These are phyloP conservation scores for Paspalum vaginatum DNA, from an alignment of 176 grass and related monocot species.

Conservation along the genomic window DNA sequence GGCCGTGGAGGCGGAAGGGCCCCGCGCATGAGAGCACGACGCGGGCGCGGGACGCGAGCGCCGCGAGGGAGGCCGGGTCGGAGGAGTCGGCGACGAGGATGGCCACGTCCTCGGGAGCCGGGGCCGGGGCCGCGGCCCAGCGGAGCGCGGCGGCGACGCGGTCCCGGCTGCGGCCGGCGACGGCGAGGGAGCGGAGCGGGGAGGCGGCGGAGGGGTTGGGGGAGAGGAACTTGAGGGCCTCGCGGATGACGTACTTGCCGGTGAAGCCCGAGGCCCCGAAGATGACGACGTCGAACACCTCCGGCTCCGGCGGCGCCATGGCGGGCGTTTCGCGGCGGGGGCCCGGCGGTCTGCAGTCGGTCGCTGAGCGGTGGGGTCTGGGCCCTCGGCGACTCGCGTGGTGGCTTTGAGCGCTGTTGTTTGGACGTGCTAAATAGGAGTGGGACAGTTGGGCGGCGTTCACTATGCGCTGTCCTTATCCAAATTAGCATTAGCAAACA, in stretches of 20 bases:
- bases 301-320: conserved; percentile 36
- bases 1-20: conserved; percentile 74
- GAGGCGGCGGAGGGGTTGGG: conserved; percentile 38
- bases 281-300: conserved; percentile 81
- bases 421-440: too few relatives aligned
- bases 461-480: too few relatives aligned
- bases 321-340: background rate
- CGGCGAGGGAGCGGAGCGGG: conserved; percentile 62
- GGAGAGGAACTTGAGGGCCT: conserved; percentile 74
- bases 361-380: conserved; percentile 11
- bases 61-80: conserved; percentile 60
- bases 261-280: conserved; percentile 96
- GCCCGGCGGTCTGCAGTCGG: background rate
- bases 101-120: conserved; percentile 44
- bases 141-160: conserved; percentile 61
- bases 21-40: conserved; percentile 74
- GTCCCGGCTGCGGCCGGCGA: conserved; percentile 67
- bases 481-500: too few relatives aligned
- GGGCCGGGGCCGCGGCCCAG: conserved; percentile 51
- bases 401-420: background rate
- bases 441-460: too few relatives aligned
- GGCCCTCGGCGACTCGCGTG: background rate
- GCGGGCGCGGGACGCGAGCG: conserved; percentile 49
- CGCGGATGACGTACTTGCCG: conserved; percentile 80
- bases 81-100: conserved; percentile 73